Evolutionary conservation across 345 rosid species (phyloP).

Genomic region (Populus tremula): DNA sequence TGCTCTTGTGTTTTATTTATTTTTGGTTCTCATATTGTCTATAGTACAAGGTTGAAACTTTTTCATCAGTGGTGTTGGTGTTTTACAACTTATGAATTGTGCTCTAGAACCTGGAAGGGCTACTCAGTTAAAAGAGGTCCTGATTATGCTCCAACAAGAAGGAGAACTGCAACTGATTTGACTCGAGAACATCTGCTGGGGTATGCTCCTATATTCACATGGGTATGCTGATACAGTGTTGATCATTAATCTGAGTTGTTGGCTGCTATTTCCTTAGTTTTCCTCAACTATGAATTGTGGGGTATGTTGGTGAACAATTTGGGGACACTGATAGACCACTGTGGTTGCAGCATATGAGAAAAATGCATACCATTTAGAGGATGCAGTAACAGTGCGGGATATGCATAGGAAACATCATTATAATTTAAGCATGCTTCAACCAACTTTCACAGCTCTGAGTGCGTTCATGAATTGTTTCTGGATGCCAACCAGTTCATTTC

Average conservation of each 20-base stretch:
- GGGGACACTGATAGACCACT: neutral
- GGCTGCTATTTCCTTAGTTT: neutral
- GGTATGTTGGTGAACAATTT: neutral
- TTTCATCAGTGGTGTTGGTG: neutral
- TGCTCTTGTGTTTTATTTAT: neutral
- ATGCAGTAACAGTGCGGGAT: neutral
- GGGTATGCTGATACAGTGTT: neutral
- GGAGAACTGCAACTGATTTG: slow-evolving; percentile 75
- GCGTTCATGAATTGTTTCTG: neutral
- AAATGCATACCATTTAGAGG: neutral
- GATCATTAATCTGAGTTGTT: neutral
- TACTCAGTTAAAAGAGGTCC: slow-evolving; percentile 78
- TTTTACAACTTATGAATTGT: neutral
- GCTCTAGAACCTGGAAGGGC: slow-evolving; percentile 74
- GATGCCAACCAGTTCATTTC: neutral
- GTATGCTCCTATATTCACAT: slow-evolving; percentile 25
- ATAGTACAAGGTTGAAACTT: neutral
- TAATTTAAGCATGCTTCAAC: neutral
- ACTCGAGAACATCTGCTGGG: slow-evolving; percentile 85
- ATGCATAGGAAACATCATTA: neutral
- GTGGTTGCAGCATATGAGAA: neutral
- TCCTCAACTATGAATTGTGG: neutral
- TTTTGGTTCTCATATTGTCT: slow-evolving; percentile 6
- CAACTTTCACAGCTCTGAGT: neutral
- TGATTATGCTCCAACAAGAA: slow-evolving; percentile 72